Conservation (phyloP, 2,329 filamentous ascomycete genomes). For the Penicillium griseofulvum region DNA sequence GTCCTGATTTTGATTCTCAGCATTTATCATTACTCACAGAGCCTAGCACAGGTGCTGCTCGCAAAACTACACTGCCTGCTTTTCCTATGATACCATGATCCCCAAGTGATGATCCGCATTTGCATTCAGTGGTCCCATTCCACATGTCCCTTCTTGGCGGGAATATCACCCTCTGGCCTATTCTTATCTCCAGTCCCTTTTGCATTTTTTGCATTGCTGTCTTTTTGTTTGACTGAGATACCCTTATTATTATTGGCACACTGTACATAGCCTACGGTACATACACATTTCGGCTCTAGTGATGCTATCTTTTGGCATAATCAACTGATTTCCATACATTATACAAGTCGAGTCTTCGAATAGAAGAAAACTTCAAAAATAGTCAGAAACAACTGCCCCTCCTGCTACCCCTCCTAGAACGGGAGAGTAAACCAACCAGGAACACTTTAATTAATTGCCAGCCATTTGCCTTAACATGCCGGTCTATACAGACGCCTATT, state of each 20-base stretch:
- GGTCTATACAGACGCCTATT: neutral
- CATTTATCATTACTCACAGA: neutral
- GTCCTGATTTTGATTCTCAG: neutral
- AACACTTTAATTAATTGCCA: neutral
- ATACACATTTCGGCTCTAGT: neutral
- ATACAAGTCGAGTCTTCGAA: neutral
- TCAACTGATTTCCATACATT: neutral
- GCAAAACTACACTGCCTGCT: neutral
- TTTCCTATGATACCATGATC: constrained; percentile 11
- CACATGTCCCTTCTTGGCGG: neutral
- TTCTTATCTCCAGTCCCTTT: neutral
- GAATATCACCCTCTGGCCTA: neutral
- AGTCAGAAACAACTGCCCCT: too few relatives aligned
- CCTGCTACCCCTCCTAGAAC: too few relatives aligned
- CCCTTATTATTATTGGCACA: constrained; percentile 1
- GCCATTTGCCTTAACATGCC: neutral
- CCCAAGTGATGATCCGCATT: constrained; percentile 5
- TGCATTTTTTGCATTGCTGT: constrained; percentile 1
- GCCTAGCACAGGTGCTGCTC: constrained; percentile 5
- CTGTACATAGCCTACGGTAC: neutral
- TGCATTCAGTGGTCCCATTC: neutral
- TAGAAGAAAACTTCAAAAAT: neutral
- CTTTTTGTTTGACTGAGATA: constrained; percentile 3
- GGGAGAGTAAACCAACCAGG: neutral
- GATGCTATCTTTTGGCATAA: neutral